Percentiles rank a stretch among this genome's conserved stretches.
Evolutionary conservation across 768 basidiomycete genomes (phyloP).

Genomic region (Galerina marginata): DNA sequence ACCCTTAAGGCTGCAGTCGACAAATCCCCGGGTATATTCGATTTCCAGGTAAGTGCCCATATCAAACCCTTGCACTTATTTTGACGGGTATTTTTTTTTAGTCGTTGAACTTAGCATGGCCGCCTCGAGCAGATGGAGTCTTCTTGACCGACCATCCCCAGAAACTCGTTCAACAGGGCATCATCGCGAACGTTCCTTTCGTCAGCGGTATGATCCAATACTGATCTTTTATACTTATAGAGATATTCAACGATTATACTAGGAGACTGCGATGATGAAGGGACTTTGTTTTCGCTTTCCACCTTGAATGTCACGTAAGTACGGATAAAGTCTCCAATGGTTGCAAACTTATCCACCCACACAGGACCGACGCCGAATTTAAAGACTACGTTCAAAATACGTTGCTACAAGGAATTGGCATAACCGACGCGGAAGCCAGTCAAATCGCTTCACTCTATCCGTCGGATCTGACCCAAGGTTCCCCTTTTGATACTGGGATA

Average conservation of each 20-base stretch:
- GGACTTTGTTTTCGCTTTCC: slow-evolving; percentile 52
- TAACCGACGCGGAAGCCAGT: slow-evolving; percentile 34
- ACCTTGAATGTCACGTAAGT: slow-evolving; percentile 55
- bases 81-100: neutral
- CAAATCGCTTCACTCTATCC: slow-evolving; percentile 43
- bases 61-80: neutral
- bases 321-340: slow-evolving; percentile 15
- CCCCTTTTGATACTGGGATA: slow-evolving; percentile 56
- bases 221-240: neutral
- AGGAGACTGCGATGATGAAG: slow-evolving; percentile 50
- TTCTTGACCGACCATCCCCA: slow-evolving; percentile 53
- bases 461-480: slow-evolving; percentile 46
- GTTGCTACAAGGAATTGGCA: slow-evolving; percentile 34
- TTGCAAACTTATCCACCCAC: slow-evolving; percentile 16
- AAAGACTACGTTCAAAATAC: slow-evolving; percentile 28
- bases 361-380: slow-evolving; percentile 32
- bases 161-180: slow-evolving; percentile 46
- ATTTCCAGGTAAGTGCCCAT: slow-evolving; percentile 39
- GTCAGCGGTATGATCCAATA: slow-evolving; percentile 41
- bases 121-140: slow-evolving; percentile 53
- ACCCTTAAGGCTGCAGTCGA: slow-evolving; percentile 46
- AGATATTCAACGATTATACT: neutral
- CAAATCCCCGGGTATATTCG: slow-evolving; percentile 41
- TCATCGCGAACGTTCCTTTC: slow-evolving; percentile 53
- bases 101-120: slow-evolving; percentile 44